A percentile compares a stretch with the other conserved stretches of the same genome.
phyloP scores from a whole-genome alignment of 805 yeast genomes.

The Ogataea polymorpha region DNA sequence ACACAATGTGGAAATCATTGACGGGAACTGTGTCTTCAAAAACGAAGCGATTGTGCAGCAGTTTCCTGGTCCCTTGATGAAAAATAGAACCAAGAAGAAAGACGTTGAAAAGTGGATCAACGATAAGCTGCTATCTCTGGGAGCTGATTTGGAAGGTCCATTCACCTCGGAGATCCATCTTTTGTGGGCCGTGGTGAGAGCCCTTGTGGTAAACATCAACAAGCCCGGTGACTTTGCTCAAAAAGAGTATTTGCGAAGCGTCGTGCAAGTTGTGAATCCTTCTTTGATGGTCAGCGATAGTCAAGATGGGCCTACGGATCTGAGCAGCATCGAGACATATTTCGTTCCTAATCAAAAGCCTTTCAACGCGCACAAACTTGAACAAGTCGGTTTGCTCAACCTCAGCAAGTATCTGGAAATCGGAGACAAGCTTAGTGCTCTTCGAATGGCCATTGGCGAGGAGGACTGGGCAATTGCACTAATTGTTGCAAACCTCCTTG shows the following conservation, averaged over 20 bases:
- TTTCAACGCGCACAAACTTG: constrained; percentile 27
- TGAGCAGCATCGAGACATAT: constrained; percentile 17
- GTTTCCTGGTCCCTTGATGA: constrained; percentile 69
- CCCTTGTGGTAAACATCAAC: constrained; percentile 23
- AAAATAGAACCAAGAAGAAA: constrained; percentile 55
- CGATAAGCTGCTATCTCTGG: constrained; percentile 28
- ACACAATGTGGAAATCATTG: constrained; percentile 37
- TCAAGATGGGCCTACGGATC: constrained; percentile 16
- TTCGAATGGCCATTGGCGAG: constrained; percentile 56
- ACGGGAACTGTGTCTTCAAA: constrained; percentile 31
- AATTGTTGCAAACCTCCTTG: constrained; percentile 61
- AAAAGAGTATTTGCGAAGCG: constrained; percentile 29
- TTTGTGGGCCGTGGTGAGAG: constrained; percentile 28
- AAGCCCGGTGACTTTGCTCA: constrained; percentile 29
- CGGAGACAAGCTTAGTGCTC: constrained; percentile 68
- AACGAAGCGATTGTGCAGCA: constrained; percentile 49
- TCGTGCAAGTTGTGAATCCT: constrained; percentile 43
- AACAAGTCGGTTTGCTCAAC: constrained; percentile 24
- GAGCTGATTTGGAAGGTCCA: constrained; percentile 19
- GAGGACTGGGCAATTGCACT: constrained; percentile 79
- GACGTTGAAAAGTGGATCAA: constrained; percentile 71
- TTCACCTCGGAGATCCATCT: constrained; percentile 20
- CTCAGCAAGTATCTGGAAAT: constrained; percentile 42
- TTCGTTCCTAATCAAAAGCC: constrained; percentile 12
- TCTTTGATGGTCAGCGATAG: constrained; percentile 23